Evolutionary conservation across 2,329 filamentous ascomycete species (phyloP).

Genomic region (Arachnopeziza araneosa): DNA sequence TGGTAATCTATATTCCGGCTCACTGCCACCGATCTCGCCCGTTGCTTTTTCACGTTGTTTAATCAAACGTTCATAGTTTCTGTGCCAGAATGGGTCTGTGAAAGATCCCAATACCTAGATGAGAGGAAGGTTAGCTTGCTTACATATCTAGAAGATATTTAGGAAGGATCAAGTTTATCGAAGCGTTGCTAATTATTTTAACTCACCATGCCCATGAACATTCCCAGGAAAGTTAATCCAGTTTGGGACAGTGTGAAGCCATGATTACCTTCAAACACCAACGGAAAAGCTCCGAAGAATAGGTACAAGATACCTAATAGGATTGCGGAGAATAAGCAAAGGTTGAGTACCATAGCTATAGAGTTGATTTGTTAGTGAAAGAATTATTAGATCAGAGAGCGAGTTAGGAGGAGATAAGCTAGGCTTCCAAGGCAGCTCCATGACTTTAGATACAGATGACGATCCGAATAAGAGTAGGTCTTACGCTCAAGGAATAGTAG

Average conservation of each 20-base stretch:
- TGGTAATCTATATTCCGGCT: slow-evolving; percentile 83
- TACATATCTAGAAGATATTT: too few species aligned
- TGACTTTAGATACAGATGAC: too few species aligned
- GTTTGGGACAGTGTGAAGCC: slow-evolving; percentile 73
- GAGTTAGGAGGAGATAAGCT: too few species aligned
- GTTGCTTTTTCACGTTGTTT: slow-evolving; percentile 41
- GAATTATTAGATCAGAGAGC: too few species aligned
- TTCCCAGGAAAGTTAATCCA: slow-evolving; percentile 72
- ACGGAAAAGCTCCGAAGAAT: slow-evolving; percentile 82
- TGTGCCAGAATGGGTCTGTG: slow-evolving; percentile 62
- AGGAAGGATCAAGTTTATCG: too few species aligned
- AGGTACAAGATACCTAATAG: slow-evolving; percentile 85
- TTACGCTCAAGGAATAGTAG: slow-evolving; percentile 66
- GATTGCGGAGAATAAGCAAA: slow-evolving; percentile 78
- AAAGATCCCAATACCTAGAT: slow-evolving; percentile 43
- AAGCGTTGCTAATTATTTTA: too few species aligned
- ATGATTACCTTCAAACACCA: slow-evolving; percentile 71
- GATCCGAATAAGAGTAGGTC: too few species aligned
- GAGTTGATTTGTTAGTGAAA: too few species aligned
- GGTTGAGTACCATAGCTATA: slow-evolving; percentile 67
- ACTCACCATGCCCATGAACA: slow-evolving; percentile 57
- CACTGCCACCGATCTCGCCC: slow-evolving; percentile 44
- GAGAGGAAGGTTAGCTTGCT: too few species aligned
- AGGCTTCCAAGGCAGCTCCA: too few species aligned
- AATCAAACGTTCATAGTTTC: slow-evolving; percentile 53